Evolutionary conservation across 805 yeast species (phyloP).

Genomic region (Yamadazyma paraphyllophila): DNA sequence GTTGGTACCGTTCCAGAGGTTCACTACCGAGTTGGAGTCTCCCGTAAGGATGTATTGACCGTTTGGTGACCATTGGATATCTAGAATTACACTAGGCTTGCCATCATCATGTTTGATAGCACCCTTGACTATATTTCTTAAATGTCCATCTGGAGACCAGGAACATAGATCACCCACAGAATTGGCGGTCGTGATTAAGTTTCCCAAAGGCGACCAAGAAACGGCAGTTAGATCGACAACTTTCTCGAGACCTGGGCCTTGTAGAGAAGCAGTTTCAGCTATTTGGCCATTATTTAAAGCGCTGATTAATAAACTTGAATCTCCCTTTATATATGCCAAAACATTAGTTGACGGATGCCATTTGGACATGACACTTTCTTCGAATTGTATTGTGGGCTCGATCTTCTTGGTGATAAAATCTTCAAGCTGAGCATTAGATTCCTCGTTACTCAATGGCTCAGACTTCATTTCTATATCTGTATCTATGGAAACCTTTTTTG

Average conservation of each 20-base stretch:
- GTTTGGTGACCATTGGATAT: slow-evolving; percentile 59
- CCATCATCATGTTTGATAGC: slow-evolving; percentile 9
- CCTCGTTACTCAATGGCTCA: background rate
- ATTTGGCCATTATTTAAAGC: slow-evolving; percentile 30
- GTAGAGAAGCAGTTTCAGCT: slow-evolving; percentile 28
- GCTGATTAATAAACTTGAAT: slow-evolving; percentile 46
- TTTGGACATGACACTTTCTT: slow-evolving; percentile 44
- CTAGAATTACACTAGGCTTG: slow-evolving; percentile 42
- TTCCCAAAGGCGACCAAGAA: slow-evolving; percentile 70
- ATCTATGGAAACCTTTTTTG: background rate
- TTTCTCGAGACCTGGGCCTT: slow-evolving; percentile 26
- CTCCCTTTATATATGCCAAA: slow-evolving; percentile 55
- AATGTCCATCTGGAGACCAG: slow-evolving; percentile 73
- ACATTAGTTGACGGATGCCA: slow-evolving; percentile 58
- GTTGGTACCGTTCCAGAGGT: slow-evolving; percentile 63
- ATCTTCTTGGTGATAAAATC: slow-evolving; percentile 34
- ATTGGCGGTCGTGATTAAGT: slow-evolving; percentile 58
- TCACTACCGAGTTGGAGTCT: slow-evolving; percentile 44
- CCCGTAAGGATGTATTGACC: slow-evolving; percentile 56
- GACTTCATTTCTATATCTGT: slow-evolving; percentile 3
- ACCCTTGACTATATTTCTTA: slow-evolving; percentile 46
- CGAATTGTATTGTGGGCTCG: slow-evolving; percentile 35
- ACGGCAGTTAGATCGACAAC: slow-evolving; percentile 31
- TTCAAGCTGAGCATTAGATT: background rate
- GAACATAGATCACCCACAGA: slow-evolving; percentile 71